Percentiles rank a stretch among this genome's conserved stretches.
These are phyloP conservation scores for Paramecium octaurelia DNA, from an alignment of 73 alveolate genomes.

Conservation along the genomic window DNA sequence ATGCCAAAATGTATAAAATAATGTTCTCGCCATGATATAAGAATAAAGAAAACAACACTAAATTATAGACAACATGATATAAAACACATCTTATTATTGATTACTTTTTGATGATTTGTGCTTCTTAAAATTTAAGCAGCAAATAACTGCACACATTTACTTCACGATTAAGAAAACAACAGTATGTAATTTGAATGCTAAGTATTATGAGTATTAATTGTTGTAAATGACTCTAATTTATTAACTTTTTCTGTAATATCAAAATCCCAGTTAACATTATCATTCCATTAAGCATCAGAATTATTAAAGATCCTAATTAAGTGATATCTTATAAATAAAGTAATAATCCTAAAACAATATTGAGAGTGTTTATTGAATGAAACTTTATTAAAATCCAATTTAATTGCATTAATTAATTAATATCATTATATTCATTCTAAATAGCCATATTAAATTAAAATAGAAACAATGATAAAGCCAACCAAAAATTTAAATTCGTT, in stretches of 20 bases:
- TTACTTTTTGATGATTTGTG: background rate
- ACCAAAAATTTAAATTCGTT: too few relatives aligned
- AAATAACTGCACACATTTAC: background rate
- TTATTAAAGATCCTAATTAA: background rate
- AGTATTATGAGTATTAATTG: background rate
- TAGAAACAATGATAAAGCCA: too few relatives aligned
- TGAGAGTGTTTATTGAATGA: background rate
- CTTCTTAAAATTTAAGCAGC: background rate
- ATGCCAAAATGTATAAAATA: background rate
- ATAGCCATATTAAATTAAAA: too few relatives aligned
- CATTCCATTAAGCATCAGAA: background rate
- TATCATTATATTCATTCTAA: background rate
- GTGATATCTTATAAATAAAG: background rate
- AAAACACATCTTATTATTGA: background rate
- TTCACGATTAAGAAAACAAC: background rate
- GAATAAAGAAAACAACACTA: background rate
- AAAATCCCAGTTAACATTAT: background rate
- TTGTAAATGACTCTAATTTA: background rate
- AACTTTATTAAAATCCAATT: background rate
- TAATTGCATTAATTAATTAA: background rate
- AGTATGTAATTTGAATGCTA: background rate
- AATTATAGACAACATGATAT: background rate
- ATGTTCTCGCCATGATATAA: background rate
- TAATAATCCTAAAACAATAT: background rate
- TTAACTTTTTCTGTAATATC: background rate